Conservation (phyloP, 2,329 filamentous ascomycete species). For the Cadophora luteo-olivacea region DNA sequence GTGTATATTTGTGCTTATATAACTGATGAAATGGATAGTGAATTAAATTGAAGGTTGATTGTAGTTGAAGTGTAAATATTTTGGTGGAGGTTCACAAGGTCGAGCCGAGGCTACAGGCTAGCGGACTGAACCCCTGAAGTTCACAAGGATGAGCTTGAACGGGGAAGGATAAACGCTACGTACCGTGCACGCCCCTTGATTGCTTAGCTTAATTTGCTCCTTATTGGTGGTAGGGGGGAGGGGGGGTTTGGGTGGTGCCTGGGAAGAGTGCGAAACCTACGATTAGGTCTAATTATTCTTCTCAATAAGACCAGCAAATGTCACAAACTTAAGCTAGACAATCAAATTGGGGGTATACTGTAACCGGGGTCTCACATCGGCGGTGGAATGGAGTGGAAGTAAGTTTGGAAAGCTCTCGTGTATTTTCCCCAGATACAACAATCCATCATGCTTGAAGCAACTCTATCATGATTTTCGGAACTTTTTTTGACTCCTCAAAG, state of each 20-base stretch:
- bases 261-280: too few relatives aligned
- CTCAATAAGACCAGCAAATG: too few relatives aligned
- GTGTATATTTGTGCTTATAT: not conserved
- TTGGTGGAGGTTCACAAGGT: not conserved
- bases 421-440: constrained; percentile 8
- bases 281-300: too few relatives aligned
- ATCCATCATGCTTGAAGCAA: constrained; percentile 12
- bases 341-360: too few relatives aligned
- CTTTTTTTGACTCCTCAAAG: constrained; percentile 5
- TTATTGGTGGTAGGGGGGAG: too few relatives aligned
- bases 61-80: too few relatives aligned
- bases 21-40: not conserved
- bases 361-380: not conserved
- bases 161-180: not conserved
- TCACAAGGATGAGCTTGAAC: not conserved
- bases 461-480: constrained; percentile 16
- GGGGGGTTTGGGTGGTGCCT: too few relatives aligned
- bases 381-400: not conserved
- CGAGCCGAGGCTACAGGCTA: constrained; percentile 5
- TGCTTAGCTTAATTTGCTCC: too few relatives aligned
- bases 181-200: too few relatives aligned
- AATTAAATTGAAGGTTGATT: not conserved
- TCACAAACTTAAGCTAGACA: too few relatives aligned
- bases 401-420: not conserved
- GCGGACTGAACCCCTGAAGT: constrained; percentile 8